phyloP scores from a whole-genome alignment of 2,329 filamentous ascomycete species.

The Gnomoniopsis smithogilvyi region DNA sequence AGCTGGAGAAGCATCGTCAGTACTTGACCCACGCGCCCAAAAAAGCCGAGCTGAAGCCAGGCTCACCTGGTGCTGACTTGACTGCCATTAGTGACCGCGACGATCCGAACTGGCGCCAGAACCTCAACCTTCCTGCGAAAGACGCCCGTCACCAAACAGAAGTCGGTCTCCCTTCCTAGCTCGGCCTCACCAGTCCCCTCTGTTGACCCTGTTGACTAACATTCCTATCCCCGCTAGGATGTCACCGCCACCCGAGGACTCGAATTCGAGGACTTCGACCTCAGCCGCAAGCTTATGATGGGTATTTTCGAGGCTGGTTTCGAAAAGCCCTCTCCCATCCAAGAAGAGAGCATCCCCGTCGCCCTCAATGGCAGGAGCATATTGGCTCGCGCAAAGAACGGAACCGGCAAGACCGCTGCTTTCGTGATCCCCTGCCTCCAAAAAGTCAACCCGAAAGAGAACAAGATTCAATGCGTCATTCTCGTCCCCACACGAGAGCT shows the following conservation, averaged over 20 bases:
- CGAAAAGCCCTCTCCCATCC: conserved; percentile 97
- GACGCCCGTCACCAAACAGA: conserved; percentile 80
- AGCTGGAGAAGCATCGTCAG: neutral
- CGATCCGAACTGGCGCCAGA: conserved; percentile 70
- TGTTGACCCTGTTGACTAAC: neutral
- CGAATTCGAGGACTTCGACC: conserved; percentile 95
- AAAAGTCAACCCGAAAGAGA: conserved; percentile 93
- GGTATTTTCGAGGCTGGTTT: conserved; percentile 99
- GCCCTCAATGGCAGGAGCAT: conserved; percentile 94
- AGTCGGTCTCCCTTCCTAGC: conserved; percentile 39
- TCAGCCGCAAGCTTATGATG: conserved; percentile 96
- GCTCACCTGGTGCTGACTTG: conserved; percentile 28
- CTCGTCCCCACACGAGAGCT: conserved; percentile 95
- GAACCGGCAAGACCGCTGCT: conserved; percentile 96
- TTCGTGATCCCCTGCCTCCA: conserved; percentile 96
- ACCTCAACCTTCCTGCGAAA: conserved; percentile 67
- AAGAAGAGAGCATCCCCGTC: conserved; percentile 98
- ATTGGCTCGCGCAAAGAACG: conserved; percentile 94
- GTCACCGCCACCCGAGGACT: conserved; percentile 97
- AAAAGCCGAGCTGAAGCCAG: neutral
- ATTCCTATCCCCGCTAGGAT: conserved; percentile 63
- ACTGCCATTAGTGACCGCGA: conserved; percentile 43
- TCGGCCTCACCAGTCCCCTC: neutral
- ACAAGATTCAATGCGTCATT: conserved; percentile 94
- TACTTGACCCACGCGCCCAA: neutral